Evolutionary conservation across 1,284 basidiomycete species (phyloP), one percentile per base, ranked within the genome.

Genomic region (Apiotrichum veenhuisii): DNA sequence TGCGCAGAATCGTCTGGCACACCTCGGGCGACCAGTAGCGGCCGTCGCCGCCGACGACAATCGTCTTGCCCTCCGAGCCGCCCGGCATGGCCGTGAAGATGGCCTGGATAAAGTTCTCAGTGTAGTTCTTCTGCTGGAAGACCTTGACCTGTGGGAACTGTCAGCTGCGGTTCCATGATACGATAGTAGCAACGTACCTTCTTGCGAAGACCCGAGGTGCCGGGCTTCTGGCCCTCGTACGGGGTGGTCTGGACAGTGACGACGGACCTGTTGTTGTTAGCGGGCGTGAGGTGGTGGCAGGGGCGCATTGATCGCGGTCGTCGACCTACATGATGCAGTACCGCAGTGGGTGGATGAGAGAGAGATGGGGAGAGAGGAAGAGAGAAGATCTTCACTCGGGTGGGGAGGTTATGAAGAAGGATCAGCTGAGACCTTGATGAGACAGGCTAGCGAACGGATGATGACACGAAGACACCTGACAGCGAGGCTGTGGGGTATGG

Each of bases 21-120:
- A 89, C 86, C 72, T 96, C 92, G 44, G 88, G 86, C 36, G 87
- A 76, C 55, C 90, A 96, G 83, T 84, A 98, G 58, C 95, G 91
- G 41, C 96, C 95, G 76, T 98, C 96, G 61, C 95, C 96, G 55
- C 95, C 95, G 68, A 98, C 86, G 68, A 98, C 95, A 63, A 98
- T 82, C 14, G 94, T 97, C 58, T 87, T 79, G 56, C 79, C 80
- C 63, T 79, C 70, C 11, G 79, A 82, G 37, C 86, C 91, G 61
- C 87, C 81, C 49, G 87, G 84, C 78, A 98, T 91, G 55, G 93
- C 89, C 69, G 91, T 86, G 67, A 98, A 86, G 78, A 93, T 98
- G 66, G 93, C 81, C 79, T 98, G 95, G 58, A 98, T 78, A 72
- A 98, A 98, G 83, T 98, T 98, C 80, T 98, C 95, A 46, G 96